These are phyloP conservation scores for Solanum gandarillasii DNA, from an alignment of 257 asterid species.

Conservation along the genomic window DNA sequence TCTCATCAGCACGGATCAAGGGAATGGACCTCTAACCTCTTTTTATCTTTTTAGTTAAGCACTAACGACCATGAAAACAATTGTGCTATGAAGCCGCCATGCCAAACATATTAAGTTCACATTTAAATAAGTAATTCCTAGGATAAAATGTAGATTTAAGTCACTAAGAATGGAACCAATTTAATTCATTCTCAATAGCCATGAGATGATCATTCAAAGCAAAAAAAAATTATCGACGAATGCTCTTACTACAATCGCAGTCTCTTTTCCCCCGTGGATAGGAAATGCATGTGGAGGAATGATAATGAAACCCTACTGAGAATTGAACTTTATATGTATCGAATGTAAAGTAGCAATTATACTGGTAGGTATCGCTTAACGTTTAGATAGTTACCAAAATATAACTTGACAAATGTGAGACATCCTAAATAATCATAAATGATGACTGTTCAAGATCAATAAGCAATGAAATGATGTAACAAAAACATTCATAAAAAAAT, in stretches of 20 bases:
- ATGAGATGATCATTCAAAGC: no score
- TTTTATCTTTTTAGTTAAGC: not conserved
- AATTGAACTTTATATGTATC: no score
- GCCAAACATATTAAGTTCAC: not conserved
- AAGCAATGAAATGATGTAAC: not conserved
- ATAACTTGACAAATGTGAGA: not conserved
- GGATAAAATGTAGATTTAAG: not conserved
- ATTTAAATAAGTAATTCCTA: not conserved
- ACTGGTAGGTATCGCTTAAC: not conserved
- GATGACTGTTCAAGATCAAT: not conserved
- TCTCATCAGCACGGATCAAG: not conserved
- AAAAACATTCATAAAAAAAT: not conserved
- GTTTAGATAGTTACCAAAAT: not conserved
- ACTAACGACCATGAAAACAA: not conserved
- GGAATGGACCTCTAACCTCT: not conserved
- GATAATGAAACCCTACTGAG: no score
- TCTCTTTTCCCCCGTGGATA: no score
- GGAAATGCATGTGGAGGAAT: no score
- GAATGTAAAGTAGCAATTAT: no score
- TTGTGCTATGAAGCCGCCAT: not conserved
- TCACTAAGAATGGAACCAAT: no score
- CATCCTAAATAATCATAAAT: not conserved
- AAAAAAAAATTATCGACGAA: no score
- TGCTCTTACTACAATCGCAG: no score
- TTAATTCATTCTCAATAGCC: not conserved